Conservation (phyloP, 495 filamentous ascomycete species). For the Trypethelium eluteriae region DNA sequence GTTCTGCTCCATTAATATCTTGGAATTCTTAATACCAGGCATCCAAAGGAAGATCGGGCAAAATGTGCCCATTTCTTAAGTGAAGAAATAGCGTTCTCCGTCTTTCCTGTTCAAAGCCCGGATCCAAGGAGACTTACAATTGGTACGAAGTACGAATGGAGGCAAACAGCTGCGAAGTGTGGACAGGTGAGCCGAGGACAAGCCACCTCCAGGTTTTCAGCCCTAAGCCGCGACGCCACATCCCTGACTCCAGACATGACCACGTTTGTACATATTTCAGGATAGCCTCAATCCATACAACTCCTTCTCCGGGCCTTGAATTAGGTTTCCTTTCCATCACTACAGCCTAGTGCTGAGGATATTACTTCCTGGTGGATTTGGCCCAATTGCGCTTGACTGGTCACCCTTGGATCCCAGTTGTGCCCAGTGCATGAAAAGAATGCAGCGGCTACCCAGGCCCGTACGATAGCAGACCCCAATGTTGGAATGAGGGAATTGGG, state of each 20-base stretch:
- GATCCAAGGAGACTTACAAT: no score
- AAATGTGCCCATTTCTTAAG: no score
- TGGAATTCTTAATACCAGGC: no score
- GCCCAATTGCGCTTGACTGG: not conserved
- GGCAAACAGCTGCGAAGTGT: no score
- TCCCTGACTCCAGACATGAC: not conserved
- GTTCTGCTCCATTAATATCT: no score
- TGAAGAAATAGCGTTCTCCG: no score
- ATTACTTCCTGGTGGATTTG: not conserved
- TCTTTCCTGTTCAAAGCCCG: no score
- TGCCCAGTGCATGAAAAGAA: not conserved
- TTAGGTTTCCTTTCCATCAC: not conserved
- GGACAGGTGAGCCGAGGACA: not conserved
- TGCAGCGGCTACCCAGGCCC: not conserved
- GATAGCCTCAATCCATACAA: not conserved
- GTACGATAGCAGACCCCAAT: not conserved
- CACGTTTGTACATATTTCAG: not conserved
- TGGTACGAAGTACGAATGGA: no score
- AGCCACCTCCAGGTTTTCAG: constrained; percentile 7
- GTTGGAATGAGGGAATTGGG: not conserved
- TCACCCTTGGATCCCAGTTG: not conserved
- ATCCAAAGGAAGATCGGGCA: no score
- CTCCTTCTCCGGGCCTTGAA: not conserved
- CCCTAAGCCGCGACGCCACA: not conserved
- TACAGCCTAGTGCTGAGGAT: not conserved